These are phyloP conservation scores for Kazachstania martiniae DNA, from an alignment of 805 yeast species.

Conservation along the genomic window DNA sequence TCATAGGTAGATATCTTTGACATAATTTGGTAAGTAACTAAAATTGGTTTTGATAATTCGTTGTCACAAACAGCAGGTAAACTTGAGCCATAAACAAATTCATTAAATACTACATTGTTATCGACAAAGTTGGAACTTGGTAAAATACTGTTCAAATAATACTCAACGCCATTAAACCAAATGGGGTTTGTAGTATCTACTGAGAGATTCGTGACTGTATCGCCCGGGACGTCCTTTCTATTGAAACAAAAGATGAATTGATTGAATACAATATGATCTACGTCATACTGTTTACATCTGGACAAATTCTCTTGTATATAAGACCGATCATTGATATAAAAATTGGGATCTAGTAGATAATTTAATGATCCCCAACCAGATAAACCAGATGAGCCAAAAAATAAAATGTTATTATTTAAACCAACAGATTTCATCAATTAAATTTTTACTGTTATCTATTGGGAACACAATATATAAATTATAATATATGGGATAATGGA, in stretches of 20 bases:
- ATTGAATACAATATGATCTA: background rate
- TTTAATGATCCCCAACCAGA: slow-evolving; percentile 11
- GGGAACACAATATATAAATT: too few species aligned
- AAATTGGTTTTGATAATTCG: too few species aligned
- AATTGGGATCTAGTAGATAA: slow-evolving; percentile 7
- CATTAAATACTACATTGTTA: too few species aligned
- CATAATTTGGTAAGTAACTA: too few species aligned
- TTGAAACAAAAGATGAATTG: background rate
- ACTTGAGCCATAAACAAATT: background rate
- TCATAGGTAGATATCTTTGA: too few species aligned
- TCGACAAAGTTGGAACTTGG: background rate
- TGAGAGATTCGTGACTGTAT: background rate
- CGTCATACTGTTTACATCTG: background rate
- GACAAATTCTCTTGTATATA: background rate
- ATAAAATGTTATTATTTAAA: slow-evolving; percentile 1
- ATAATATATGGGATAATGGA: too few species aligned
- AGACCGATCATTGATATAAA: slow-evolving; percentile 5
- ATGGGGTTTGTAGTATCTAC: background rate
- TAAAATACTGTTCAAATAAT: background rate
- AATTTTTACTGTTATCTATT: too few species aligned
- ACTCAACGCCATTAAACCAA: background rate
- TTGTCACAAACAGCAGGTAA: background rate
- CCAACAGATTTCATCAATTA: background rate
- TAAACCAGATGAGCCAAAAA: slow-evolving; percentile 19
- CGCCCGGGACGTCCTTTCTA: background rate